phyloP scores from a whole-genome alignment of 73 alveolate genomes.

The Effrenium voratum region DNA sequence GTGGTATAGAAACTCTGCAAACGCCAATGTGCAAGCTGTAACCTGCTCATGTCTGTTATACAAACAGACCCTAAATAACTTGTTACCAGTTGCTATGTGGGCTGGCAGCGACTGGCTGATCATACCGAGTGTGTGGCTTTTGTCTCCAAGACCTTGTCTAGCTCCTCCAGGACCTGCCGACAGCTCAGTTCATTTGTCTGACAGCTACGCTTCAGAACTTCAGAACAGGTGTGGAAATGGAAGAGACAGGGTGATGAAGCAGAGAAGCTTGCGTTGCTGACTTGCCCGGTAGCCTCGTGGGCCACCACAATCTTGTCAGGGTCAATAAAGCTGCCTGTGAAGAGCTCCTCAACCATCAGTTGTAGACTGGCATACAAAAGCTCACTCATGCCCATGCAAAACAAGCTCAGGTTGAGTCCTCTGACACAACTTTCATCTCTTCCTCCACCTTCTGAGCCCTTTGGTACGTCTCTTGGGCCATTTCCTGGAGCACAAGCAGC shows the following conservation, averaged over 20 bases:
- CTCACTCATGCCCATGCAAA: not conserved
- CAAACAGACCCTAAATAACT: too few relatives aligned
- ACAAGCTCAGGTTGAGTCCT: not conserved
- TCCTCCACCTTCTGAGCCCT: conserved; percentile 67
- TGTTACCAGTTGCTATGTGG: too few relatives aligned
- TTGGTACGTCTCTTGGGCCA: conserved; percentile 83
- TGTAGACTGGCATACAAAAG: too few relatives aligned
- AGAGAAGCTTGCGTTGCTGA: not conserved
- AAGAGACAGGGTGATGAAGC: not conserved
- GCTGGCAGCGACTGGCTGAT: too few relatives aligned
- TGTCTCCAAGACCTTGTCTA: conserved; percentile 68
- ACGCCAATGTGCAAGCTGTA: too few relatives aligned
- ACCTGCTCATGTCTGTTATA: too few relatives aligned
- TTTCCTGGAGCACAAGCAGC: too few relatives aligned
- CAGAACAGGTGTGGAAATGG: not conserved
- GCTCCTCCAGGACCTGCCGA: conserved; percentile 47
- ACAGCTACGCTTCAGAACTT: not conserved
- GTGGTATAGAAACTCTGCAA: not conserved
- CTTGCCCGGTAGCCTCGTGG: conserved; percentile 12
- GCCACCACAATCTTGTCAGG: conserved; percentile 66
- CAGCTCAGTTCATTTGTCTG: not conserved
- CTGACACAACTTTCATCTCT: conserved; percentile 61
- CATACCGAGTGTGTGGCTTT: not conserved
- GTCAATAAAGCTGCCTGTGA: conserved; percentile 62
- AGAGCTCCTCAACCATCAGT: conserved; percentile 25